Evolutionary conservation across 1,284 basidiomycete species (phyloP), one percentile per base, ranked within the genome.

Genomic region (Cryptococcus sp.): DNA sequence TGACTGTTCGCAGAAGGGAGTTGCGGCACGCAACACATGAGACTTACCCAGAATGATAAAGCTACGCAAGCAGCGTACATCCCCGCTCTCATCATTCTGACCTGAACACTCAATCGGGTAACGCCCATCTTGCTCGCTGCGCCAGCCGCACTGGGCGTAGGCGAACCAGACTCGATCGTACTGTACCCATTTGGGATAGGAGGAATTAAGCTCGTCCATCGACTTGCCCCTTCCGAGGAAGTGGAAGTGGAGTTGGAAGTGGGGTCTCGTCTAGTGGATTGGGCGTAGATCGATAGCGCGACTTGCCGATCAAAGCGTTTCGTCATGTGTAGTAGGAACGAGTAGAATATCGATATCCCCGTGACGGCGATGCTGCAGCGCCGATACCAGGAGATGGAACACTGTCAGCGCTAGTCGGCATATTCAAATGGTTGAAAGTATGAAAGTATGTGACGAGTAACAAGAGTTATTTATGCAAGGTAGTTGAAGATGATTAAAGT

Each of bases 31-130:
- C n/a, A n/a, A n/a, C n/a, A n/a, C n/a, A 34, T 7, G 11, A 7
- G 43, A 70, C 77, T 58, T 57, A 77, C 77, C 59, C 74, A 78
- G 67, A 75, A 79, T 1, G 75, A 74, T 13, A 78, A 65, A 16
- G 67, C 72, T 3, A 77, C 73, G 0, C 72, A 68, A 3, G 67
- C 22, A 4, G 76, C 73, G 51, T 77, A 79, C 34, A 75, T 56
- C 0, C 53, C 66, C 0, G 75, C 77, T 40, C 76, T 61, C 1
- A 59, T 57, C 11, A 71, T 23, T 40, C 76, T 60, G 65, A 2
- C 63, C 40, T 39, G 62, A 56, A 25, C 60, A 60, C 52, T 72
- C 69, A n/a, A 70, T 59, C 11, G 63, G 46, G 48, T 20, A 17
- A 49, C 47, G 17, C 47, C 64, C 20, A 57, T 56, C 39, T 57